phyloP scores from a whole-genome alignment of 176 grass and related monocot species.

The Zoysia japonica region DNA sequence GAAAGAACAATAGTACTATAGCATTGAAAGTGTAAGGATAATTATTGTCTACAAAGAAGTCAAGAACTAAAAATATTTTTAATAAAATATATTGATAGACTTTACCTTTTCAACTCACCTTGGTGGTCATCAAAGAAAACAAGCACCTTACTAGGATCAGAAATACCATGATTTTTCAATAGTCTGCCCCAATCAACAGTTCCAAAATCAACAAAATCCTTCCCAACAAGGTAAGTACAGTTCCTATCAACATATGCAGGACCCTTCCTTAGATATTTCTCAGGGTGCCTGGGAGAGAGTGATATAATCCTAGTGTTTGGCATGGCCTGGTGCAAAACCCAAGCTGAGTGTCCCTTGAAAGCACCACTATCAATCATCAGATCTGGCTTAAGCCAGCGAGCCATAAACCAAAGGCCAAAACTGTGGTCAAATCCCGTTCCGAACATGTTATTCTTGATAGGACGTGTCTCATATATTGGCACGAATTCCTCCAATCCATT shows the following conservation, averaged over 20 bases:
- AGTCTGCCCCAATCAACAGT: slow-evolving; percentile 68
- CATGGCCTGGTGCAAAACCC: slow-evolving; percentile 88
- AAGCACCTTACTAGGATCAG: slow-evolving; percentile 73
- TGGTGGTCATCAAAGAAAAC: slow-evolving; percentile 98
- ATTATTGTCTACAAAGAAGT: not conserved
- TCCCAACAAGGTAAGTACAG: slow-evolving; percentile 87
- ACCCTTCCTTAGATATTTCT: slow-evolving; percentile 87
- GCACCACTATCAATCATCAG: slow-evolving; percentile 95
- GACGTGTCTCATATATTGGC: slow-evolving; percentile 77
- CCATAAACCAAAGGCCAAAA: slow-evolving; percentile 96
- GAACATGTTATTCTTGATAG: slow-evolving; percentile 89
- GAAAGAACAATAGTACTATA: not conserved
- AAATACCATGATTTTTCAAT: slow-evolving; percentile 71
- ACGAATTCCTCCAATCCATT: slow-evolving; percentile 83
- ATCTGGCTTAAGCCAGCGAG: slow-evolving; percentile 80
- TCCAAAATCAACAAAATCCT: slow-evolving; percentile 86
- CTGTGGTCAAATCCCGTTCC: slow-evolving; percentile 96
- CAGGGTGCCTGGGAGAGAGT: slow-evolving; percentile 76
- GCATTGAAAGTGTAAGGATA: not conserved
- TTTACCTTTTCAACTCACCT: slow-evolving; percentile 81
- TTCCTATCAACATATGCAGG: slow-evolving; percentile 91
- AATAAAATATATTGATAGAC: slow-evolving; percentile 4
- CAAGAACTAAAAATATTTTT: not conserved
- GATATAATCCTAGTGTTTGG: slow-evolving; percentile 72
- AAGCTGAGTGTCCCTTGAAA: slow-evolving; percentile 90